Conservation (phyloP, 495 filamentous ascomycete genomes). For the Neurospora pannonica region DNA sequence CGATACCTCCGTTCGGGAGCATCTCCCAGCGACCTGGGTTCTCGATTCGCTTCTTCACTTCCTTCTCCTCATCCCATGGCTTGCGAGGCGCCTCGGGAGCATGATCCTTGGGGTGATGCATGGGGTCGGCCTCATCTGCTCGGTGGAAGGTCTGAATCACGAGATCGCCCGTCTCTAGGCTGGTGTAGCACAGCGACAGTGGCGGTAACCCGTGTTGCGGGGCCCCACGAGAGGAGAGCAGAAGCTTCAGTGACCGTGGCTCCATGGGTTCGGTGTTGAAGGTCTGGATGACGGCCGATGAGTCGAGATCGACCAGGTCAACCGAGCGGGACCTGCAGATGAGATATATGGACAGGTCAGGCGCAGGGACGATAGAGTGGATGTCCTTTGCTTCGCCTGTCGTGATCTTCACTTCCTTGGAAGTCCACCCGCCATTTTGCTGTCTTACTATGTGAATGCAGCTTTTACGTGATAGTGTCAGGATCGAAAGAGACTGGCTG, state of each 20-base stretch:
- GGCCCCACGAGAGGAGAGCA: slow-evolving; percentile 36
- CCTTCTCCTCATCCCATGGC: slow-evolving; percentile 32
- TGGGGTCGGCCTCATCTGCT: slow-evolving; percentile 29
- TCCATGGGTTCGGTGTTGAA: slow-evolving; percentile 49
- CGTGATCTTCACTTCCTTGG: slow-evolving; percentile 27
- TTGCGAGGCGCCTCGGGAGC: slow-evolving; percentile 18
- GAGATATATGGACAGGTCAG: slow-evolving; percentile 35
- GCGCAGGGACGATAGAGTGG: slow-evolving; percentile 30
- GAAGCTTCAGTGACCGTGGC: slow-evolving; percentile 37
- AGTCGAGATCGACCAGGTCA: slow-evolving; percentile 44
- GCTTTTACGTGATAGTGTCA: slow-evolving; percentile 33
- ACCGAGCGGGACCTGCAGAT: slow-evolving; percentile 37
- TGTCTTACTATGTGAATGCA: slow-evolving; percentile 38
- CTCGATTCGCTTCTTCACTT: slow-evolving; percentile 25
- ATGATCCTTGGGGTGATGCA: slow-evolving; percentile 27
- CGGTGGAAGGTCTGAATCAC: slow-evolving; percentile 49
- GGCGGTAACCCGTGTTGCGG: slow-evolving; percentile 39
- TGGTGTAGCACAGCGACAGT: slow-evolving; percentile 45
- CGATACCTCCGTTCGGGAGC: slow-evolving; percentile 36
- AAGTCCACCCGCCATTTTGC: slow-evolving; percentile 26
- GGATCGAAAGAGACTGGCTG: slow-evolving; percentile 15
- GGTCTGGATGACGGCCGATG: slow-evolving; percentile 41
- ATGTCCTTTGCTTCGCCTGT: slow-evolving; percentile 21
- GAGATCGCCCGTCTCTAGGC: slow-evolving; percentile 41
- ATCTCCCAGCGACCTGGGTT: slow-evolving; percentile 43